Conservation (phyloP, 768 basidiomycete species). For the Suillus subaureus region DNA sequence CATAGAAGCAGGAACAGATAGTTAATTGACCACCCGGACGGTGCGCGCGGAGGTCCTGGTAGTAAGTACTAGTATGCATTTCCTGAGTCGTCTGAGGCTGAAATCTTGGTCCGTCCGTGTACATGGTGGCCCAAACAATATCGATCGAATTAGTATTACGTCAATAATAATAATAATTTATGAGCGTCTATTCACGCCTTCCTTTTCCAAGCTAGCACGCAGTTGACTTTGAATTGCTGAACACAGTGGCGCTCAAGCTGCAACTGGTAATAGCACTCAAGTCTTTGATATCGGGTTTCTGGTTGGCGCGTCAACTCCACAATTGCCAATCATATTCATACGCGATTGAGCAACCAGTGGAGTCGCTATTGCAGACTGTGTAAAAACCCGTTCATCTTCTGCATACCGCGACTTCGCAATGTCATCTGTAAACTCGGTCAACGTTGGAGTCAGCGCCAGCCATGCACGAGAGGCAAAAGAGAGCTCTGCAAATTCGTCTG, state of each 20-base stretch:
- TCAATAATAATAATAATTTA: not conserved
- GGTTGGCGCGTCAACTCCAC: not conserved
- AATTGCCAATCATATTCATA: not conserved
- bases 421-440: constrained; percentile 15
- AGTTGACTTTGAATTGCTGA: not conserved
- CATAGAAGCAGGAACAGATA: not conserved
- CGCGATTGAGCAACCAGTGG: not conserved
- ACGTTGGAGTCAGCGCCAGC: constrained; percentile 6
- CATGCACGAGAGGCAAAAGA: constrained; percentile 7
- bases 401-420: not conserved
- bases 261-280: not conserved
- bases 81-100: too few species aligned
- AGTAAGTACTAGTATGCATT: too few species aligned
- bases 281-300: not conserved
- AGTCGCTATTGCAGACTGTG: not conserved
- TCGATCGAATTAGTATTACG: not conserved
- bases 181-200: not conserved
- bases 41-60: too few species aligned
- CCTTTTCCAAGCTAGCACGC: not conserved
- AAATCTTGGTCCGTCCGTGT: too few species aligned
- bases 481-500: not conserved
- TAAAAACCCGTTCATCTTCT: not conserved
- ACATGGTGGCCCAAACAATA: too few species aligned
- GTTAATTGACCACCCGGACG: not conserved
- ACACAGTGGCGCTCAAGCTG: not conserved